Evolutionary conservation across 805 yeast species (phyloP), one percentile per base, ranked within the genome.

Genomic region (Starmerella apicola): DNA sequence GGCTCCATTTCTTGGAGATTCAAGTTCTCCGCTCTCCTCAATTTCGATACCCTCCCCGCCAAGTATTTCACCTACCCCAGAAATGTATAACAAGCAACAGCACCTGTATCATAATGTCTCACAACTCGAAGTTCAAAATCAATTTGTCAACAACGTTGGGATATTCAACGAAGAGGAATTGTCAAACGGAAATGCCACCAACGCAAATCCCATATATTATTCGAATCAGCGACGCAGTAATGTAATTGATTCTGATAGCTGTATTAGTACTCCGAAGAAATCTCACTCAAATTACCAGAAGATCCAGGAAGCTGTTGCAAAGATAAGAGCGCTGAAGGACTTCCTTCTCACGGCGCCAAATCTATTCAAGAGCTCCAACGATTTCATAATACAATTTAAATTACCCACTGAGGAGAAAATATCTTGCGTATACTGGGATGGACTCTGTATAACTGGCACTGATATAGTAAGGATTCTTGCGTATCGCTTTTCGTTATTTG

Each of bases 331-430:
- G 13, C 42, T 86, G 50, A 84, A 84, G 63, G 80, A 79, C 62
- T 88, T 88, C 54, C 64, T 88, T 32, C 82, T 84, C 1, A 84
- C 95, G 0, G 97, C 97, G 0, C 97, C 98, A 0, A 88, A 88
- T 3, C 81, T 81, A 52, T 88, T 96, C 94, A 83, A n/a, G n/a
- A 24, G 77, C 55, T 80, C 76, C 44, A 78, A 79, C 51, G 96
- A 88, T 57, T 79, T 84, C 33, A 81, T 91, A 36, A 69, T 95
- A 55, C 67, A 95, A 42, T 88, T 83, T 59, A 79, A 79, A 10
- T 62, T 88, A 34, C 84, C 83, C 51, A 80, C 78, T 44, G 94
- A 82, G 41, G 95, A 85, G 59, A 93, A 88, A 3, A 83, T 86
- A 51, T 84, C 85, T 6, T 88, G 97, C 61, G 85, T 88, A 1